Percentiles rank a stretch among this genome's conserved stretches.
phyloP scores from a whole-genome alignment of 345 rosid species.

The Tarenaya hassleriana region DNA sequence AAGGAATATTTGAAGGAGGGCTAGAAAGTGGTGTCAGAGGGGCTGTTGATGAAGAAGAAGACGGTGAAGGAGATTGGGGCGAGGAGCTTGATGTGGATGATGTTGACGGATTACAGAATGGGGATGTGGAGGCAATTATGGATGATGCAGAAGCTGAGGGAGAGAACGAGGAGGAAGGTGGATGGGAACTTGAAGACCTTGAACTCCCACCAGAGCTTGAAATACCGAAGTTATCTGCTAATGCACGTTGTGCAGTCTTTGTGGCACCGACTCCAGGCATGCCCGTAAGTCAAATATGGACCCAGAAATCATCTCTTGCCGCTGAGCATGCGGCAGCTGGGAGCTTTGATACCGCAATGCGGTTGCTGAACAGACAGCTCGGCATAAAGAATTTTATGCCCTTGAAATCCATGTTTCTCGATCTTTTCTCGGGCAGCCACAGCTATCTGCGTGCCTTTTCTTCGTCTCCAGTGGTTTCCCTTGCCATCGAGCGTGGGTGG shows the following conservation, averaged over 20 bases:
- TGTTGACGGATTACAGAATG: constrained; percentile 53
- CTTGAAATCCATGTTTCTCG: constrained; percentile 62
- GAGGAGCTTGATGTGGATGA: constrained; percentile 65
- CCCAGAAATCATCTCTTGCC: constrained; percentile 70
- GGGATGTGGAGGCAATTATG: constrained; percentile 47
- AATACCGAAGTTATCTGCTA: constrained; percentile 54
- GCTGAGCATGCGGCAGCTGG: constrained; percentile 93
- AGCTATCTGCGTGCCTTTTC: constrained; percentile 60
- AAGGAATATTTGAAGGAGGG: constrained; percentile 85
- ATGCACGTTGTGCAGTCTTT: constrained; percentile 50
- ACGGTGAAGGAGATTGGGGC: constrained; percentile 73
- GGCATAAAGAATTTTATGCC: constrained; percentile 78
- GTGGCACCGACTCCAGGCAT: constrained; percentile 84
- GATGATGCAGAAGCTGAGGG: constrained; percentile 51
- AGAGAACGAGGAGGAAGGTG: constrained; percentile 66
- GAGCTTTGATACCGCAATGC: constrained; percentile 88
- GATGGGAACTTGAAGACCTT: constrained; percentile 90
- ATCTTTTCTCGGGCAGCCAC: constrained; percentile 66
- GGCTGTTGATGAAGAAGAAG: constrained; percentile 65
- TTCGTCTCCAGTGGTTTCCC: constrained; percentile 72
- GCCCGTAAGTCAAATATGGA: constrained; percentile 89
- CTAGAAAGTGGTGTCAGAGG: constrained; percentile 48
- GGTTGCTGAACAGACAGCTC: constrained; percentile 81
- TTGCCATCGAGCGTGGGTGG: constrained; percentile 85
- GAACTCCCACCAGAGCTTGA: constrained; percentile 90